Percentiles rank a stretch among this genome's conserved stretches.
Conservation (phyloP, 225 moss, liverwort and hornwort species). For the Ulota crispa region DNA sequence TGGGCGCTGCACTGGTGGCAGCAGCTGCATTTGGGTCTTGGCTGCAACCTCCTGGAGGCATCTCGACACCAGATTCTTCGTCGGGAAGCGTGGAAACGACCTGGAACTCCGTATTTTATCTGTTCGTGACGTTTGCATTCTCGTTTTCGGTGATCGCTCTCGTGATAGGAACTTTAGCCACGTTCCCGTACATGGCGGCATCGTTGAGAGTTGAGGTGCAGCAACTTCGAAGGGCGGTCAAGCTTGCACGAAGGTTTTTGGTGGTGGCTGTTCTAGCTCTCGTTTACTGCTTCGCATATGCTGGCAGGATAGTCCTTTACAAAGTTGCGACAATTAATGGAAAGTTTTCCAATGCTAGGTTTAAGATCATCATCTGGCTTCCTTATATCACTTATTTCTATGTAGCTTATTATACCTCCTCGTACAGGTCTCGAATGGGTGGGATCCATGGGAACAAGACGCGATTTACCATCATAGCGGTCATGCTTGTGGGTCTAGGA, state of each 20-base stretch:
- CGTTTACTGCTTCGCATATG: not conserved
- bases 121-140: not conserved
- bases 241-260: accelerated
- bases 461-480: accelerated
- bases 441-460: accelerated
- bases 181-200: accelerated
- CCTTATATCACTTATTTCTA: not conserved
- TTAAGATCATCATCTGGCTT: not conserved
- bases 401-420: accelerated
- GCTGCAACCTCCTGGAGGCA: not conserved
- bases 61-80: accelerated
- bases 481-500: no score
- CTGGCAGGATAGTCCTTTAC: not conserved
- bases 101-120: not conserved
- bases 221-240: accelerated
- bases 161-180: not conserved
- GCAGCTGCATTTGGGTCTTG: not conserved
- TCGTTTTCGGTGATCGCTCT: not conserved
- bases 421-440: accelerated
- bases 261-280: accelerated
- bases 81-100: not conserved
- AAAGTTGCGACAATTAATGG: not conserved
- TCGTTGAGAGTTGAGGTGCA: not conserved
- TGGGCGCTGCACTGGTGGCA: not conserved
- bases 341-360: no score